Evolutionary conservation across 805 yeast species (phyloP).

Genomic region (Saccharomycopsis guyanensis): DNA sequence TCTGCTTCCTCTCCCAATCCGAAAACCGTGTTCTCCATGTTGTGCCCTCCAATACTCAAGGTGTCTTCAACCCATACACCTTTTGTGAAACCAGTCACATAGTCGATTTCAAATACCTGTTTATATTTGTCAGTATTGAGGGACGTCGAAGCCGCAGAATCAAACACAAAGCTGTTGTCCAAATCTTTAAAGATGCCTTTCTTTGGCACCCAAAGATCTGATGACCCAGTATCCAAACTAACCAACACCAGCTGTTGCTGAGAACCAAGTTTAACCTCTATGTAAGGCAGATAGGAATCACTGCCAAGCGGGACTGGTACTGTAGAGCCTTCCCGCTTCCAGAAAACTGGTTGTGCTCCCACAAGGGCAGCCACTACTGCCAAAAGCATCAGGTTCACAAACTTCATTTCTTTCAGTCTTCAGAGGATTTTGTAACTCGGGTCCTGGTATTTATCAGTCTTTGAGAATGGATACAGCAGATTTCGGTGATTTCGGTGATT

Average conservation of each 20-base stretch:
- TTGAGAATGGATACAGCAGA: too few relatives aligned
- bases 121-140: neutral
- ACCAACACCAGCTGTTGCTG: neutral
- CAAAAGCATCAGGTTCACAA: neutral
- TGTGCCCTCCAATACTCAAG: neutral
- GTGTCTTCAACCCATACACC: neutral
- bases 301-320: neutral
- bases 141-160: neutral
- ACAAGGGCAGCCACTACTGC: neutral
- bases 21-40: neutral
- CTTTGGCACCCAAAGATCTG: neutral
- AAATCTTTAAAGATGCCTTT: neutral
- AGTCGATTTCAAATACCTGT: neutral
- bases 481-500: too few relatives aligned
- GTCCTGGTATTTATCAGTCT: too few relatives aligned
- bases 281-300: neutral
- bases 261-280: neutral
- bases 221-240: neutral
- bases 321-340: too few relatives aligned
- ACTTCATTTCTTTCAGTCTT: neutral
- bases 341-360: neutral
- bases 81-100: neutral
- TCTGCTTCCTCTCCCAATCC: neutral
- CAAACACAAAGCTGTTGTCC: neutral
- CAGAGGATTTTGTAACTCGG: too few relatives aligned